Base-by-base conservation (phyloP, 768 basidiomycete genomes). In the Pisolithus microcarpus region DNA sequence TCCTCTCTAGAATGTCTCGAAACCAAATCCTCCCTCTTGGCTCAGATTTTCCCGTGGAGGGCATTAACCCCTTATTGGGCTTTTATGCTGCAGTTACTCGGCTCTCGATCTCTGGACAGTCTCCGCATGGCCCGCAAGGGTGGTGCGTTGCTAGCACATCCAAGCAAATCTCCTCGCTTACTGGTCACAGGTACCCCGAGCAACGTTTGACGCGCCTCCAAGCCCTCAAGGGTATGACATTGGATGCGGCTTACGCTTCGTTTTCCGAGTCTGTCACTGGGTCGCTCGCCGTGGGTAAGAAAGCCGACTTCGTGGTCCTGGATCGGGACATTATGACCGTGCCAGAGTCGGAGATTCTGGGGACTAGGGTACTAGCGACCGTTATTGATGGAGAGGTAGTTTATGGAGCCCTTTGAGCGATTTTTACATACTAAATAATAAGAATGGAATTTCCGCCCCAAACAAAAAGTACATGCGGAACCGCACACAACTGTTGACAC, bases 21-120 rank as follows among this genome's bases (percentile, higher is more conserved):
- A 67, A 70, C n/a, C 66, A 75, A 0, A 64, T 82, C 13, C 75
- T 94, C 2, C 84, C 91, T 0, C 74, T 97, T 1, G 94, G 95
- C 3, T 91, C 91, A 2, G 95, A 98, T 65, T 96, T 97, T 66
- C 95, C 95, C 0, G 84, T 98, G 2, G 94, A 97, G 66, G 79
- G 80, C 9, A 84, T 95, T 48, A 90, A 95, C 61, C 95, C 95
- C 0, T 70, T 97, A 30, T 71, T 87, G 3, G 91, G 90, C 0
- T 94, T 96, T 68, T 91, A 94, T 58, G 92, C 95, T 5, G 91
- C 91, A 0, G 77, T 92, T 2, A 76, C 91, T 1, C 78, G 94
- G 13, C 72, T 90, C 5, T 76, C 78, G 21, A 71, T 75, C 2
- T 73, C 79, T 11, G 91, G 91, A 0, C 70, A 72, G 15, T 92